Base-by-base conservation (phyloP, 352 stramenopile species). In the Phytophthora colocasiae region DNA sequence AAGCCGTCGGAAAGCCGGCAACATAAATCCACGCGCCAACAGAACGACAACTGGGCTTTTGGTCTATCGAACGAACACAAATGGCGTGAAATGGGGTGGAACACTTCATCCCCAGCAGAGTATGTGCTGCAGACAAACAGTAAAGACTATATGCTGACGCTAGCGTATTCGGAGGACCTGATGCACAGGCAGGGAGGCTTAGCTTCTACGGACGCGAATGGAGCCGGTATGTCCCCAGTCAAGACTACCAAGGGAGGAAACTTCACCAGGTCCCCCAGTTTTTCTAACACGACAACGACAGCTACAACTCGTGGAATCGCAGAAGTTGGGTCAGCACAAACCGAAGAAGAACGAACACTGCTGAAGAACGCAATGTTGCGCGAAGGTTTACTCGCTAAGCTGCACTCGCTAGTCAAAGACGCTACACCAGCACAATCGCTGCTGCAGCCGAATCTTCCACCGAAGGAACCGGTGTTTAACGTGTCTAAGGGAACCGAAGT, bases 21-120 rank as follows among this genome's bases (percentile, higher is more conserved):
- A 4, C 60, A 67, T 4, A 47, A 55, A 47, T 47, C 17, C n/a
- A 19, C 39, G 34, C 47, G 56, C 9, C 45, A 52, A 38, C 19
- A 38, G 59, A 45, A 22, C 14, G 52, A 72, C 12, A 53, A 43
- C 14, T 64, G 47, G 52, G 39, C 46, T 3, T 43, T 59, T 19
- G 45, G 51, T 24, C 26, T 52, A 19, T 36, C 58, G 24, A 68
- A 69, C 8, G 77, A 81, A 46, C 52, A 71, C 36, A 85, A 81
- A 62, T 78, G 74, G 41, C 84, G 81, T 8, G 82, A 93, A 58
- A 83, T 86, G 58, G 75, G 84, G 15, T 93, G 84, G 84, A 88
- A 77, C 56, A 89, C 82, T 22, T 91, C 81, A 1, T 93, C 77
- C 39, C 82, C 82, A 26, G 82, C 81, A 15, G 84, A 93, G 43